Conservation (phyloP, 2,329 filamentous ascomycete genomes). For the Rutstroemia sydowiana region DNA sequence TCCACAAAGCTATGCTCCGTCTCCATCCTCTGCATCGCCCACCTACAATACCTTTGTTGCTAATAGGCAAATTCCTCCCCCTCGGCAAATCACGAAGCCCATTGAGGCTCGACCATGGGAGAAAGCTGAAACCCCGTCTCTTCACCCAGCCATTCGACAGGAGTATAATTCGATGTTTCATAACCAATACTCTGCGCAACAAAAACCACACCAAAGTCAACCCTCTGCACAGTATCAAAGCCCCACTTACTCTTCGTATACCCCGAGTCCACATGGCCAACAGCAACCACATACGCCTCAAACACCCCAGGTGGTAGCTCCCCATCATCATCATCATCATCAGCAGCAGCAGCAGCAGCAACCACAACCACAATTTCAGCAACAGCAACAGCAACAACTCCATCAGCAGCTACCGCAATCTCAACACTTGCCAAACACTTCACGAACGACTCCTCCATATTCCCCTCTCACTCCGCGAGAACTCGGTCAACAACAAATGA, state of each 20-base stretch:
- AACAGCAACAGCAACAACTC: neutral
- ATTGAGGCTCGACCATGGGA: constrained; percentile 16
- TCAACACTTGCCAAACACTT: neutral
- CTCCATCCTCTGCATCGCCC: neutral
- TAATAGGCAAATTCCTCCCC: constrained; percentile 11
- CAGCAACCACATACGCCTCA: neutral
- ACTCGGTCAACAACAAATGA: neutral
- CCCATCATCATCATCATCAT: neutral
- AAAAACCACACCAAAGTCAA: neutral
- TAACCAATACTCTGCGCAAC: constrained; percentile 11
- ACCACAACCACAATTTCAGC: neutral
- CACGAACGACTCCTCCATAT: constrained; percentile 7
- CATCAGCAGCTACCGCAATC: neutral
- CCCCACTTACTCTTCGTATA: neutral
- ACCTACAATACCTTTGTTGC: constrained; percentile 5
- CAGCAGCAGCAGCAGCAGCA: neutral
- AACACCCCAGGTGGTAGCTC: neutral
- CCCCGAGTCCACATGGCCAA: neutral
- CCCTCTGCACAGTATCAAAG: neutral
- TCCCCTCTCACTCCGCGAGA: constrained; percentile 1
- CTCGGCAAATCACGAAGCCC: constrained; percentile 8
- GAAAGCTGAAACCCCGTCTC: constrained; percentile 20
- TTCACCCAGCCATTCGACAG: constrained; percentile 35
- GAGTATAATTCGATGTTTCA: constrained; percentile 25
- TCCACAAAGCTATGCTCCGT: constrained; percentile 6